These are phyloP conservation scores for Venturiaceae sp. DNA, from an alignment of 2,329 filamentous ascomycete species.

Conservation along the genomic window DNA sequence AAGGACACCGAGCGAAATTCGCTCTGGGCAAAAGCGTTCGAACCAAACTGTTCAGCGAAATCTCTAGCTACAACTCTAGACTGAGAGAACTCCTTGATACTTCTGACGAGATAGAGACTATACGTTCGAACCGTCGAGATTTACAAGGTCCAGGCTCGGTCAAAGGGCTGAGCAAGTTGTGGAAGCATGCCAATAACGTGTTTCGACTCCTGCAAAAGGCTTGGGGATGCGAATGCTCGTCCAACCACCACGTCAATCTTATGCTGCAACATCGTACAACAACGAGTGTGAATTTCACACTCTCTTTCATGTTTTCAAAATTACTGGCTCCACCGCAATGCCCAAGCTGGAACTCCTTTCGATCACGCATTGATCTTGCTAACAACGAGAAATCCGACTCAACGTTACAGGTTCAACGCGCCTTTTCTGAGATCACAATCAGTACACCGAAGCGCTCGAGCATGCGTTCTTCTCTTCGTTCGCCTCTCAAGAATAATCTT, in stretches of 20 bases:
- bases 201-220: slow-evolving; percentile 11
- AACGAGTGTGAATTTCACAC: slow-evolving; percentile 6
- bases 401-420: background rate
- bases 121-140: background rate
- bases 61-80: slow-evolving; percentile 6
- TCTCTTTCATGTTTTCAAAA: slow-evolving; percentile 1
- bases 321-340: background rate
- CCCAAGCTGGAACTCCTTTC: background rate
- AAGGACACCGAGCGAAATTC: background rate
- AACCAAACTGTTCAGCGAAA: background rate
- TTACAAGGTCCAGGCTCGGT: background rate
- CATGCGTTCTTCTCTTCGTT: background rate
- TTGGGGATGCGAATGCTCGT: slow-evolving; percentile 14
- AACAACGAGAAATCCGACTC: background rate
- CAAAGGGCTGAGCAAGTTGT: background rate
- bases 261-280: slow-evolving; percentile 11
- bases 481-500: background rate
- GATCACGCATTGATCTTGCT: background rate
- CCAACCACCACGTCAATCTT: slow-evolving; percentile 10
- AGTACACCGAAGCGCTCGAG: background rate
- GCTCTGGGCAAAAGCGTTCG: background rate
- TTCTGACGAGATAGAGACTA: background rate
- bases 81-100: slow-evolving; percentile 11
- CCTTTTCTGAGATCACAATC: background rate
- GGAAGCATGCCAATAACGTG: slow-evolving; percentile 14